Conservation (phyloP, 768 basidiomycete species). For the Gloeopeniophorella convolvens region DNA sequence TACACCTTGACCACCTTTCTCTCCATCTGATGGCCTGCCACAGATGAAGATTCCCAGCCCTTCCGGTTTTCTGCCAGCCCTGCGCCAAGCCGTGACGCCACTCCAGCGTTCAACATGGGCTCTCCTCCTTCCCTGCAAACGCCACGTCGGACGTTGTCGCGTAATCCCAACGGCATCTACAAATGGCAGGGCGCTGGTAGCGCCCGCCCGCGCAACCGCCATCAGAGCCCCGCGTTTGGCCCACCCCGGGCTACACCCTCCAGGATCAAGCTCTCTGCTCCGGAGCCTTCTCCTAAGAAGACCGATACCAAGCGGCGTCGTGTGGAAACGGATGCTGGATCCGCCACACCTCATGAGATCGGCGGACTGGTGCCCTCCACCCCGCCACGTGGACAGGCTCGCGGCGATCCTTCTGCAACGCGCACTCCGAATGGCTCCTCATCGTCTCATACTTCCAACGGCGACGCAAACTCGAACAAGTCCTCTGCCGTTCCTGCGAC, state of each 20-base stretch:
- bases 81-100: conserved; percentile 35
- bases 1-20: not conserved
- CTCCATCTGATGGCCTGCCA: conserved; percentile 12
- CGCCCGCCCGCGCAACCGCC: conserved; percentile 61
- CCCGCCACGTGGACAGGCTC: conserved; percentile 12
- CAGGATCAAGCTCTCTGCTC: conserved; percentile 37
- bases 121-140: conserved; percentile 26
- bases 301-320: conserved; percentile 57
- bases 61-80: conserved; percentile 56
- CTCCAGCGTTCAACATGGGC: conserved; percentile 26
- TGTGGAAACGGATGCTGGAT: conserved; percentile 41
- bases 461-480: conserved; percentile 16
- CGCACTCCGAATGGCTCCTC: conserved; percentile 12
- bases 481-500: conserved; percentile 17
- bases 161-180: conserved; percentile 71
- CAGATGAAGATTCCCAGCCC: conserved; percentile 34
- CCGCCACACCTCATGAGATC: conserved; percentile 31
- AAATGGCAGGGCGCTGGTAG: conserved; percentile 75
- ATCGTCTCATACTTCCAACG: conserved; percentile 10
- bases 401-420: conserved; percentile 5
- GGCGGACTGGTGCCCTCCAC: conserved; percentile 12
- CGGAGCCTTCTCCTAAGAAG: conserved; percentile 30
- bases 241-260: conserved; percentile 40
- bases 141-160: conserved; percentile 48
- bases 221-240: conserved; percentile 67